These are phyloP conservation scores for Tolypocladium paradoxum DNA, from an alignment of 2,329 filamentous ascomycete species.

Conservation along the genomic window DNA sequence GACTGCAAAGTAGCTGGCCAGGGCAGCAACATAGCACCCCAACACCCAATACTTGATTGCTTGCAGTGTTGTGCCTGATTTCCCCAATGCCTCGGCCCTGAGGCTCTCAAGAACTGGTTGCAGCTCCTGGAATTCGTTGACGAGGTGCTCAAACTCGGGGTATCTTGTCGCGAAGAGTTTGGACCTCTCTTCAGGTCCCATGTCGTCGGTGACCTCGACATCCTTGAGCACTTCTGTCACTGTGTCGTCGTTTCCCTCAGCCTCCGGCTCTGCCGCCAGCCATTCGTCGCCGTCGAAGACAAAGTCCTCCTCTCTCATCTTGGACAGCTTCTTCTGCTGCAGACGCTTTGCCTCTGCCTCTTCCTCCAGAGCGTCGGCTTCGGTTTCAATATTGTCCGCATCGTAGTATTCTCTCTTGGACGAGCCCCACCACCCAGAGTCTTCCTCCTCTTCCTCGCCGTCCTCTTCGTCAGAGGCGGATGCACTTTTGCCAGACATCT, in stretches of 20 bases:
- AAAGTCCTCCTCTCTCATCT: conserved; percentile 87
- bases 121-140: conserved; percentile 67
- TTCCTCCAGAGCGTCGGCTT: conserved; percentile 70
- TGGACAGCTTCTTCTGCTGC: conserved; percentile 81
- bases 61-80: conserved; percentile 41
- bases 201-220: conserved; percentile 68
- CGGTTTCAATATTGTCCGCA: conserved; percentile 60
- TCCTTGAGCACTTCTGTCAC: conserved; percentile 82
- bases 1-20: conserved; percentile 91
- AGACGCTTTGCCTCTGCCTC: conserved; percentile 80
- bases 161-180: conserved; percentile 72
- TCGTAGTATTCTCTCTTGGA: conserved; percentile 89
- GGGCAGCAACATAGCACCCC: conserved; percentile 72
- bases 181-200: conserved; percentile 62
- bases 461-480: conserved; percentile 31
- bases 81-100: conserved; percentile 44
- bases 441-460: conserved; percentile 43
- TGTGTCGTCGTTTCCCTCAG: conserved; percentile 43
- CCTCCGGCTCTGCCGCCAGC: conserved; percentile 47
- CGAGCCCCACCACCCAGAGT: conserved; percentile 71
- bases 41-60: conserved; percentile 69
- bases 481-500: conserved; percentile 20
- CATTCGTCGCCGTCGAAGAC: conserved; percentile 86
- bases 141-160: conserved; percentile 82
- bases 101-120: conserved; percentile 53